Conservation (phyloP, 1,139 yeast species). For the Saccharomyces hybrid region DNA sequence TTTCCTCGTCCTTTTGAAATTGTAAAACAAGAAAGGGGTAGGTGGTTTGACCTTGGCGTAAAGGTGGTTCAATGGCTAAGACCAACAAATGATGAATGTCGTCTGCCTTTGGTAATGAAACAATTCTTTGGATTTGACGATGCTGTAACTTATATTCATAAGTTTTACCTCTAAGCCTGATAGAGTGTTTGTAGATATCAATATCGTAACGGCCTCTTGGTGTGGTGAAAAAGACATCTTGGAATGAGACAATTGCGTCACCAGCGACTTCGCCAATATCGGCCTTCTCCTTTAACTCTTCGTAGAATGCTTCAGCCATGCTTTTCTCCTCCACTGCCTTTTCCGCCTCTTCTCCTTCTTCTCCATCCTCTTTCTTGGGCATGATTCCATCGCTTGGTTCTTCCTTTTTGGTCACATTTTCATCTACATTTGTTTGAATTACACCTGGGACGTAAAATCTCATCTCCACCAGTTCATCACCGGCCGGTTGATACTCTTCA, state of each 20-base stretch:
- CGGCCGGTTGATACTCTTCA: constrained; percentile 58
- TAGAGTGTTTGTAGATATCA: constrained; percentile 81
- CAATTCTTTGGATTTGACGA: constrained; percentile 81
- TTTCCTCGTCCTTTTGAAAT: constrained; percentile 81
- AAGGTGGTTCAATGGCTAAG: constrained; percentile 89
- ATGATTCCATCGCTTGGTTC: constrained; percentile 29
- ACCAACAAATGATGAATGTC: constrained; percentile 83
- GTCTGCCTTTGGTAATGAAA: constrained; percentile 89
- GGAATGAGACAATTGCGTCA: constrained; percentile 91
- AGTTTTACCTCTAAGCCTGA: constrained; percentile 93
- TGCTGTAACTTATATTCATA: constrained; percentile 94
- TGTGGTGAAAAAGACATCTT: constrained; percentile 84
- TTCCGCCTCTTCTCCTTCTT: constrained; percentile 37
- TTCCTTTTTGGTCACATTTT: constrained; percentile 19
- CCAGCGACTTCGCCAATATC: constrained; percentile 94
- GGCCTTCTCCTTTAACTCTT: constrained; percentile 88
- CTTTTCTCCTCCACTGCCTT: constrained; percentile 48
- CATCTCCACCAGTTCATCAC: constrained; percentile 93
- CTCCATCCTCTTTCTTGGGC: constrained; percentile 35
- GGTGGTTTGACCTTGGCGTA: constrained; percentile 91
- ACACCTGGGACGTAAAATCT: constrained; percentile 88
- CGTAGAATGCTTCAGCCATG: constrained; percentile 82
- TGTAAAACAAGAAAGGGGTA: constrained; percentile 90
- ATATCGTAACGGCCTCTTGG: constrained; percentile 98
- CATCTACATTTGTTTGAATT: constrained; percentile 38